These are phyloP conservation scores for Pelargonium australe DNA, from an alignment of 441 rosid genomes.

Conservation along the genomic window DNA sequence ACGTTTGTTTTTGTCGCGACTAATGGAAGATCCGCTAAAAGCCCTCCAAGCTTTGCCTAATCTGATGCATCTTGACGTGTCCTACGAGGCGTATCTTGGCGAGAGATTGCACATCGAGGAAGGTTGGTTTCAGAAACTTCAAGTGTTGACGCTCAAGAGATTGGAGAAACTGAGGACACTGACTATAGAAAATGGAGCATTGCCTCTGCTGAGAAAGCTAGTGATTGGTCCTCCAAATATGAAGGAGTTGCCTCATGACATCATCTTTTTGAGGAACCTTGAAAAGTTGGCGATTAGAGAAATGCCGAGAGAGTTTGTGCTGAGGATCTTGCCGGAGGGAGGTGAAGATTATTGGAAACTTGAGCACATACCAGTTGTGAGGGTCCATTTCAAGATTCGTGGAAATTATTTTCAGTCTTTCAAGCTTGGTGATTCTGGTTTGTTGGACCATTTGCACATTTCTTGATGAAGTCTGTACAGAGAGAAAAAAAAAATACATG, in stretches of 20 bases:
- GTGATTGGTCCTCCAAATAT: background rate
- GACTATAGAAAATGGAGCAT: conserved; percentile 4
- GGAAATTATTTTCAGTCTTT: background rate
- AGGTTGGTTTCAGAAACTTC: conserved; percentile 11
- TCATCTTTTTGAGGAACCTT: background rate
- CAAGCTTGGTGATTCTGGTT: background rate
- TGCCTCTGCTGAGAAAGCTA: conserved; percentile 2
- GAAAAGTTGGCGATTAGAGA: background rate
- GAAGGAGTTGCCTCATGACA: background rate
- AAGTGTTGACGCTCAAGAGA: background rate
- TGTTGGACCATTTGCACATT: conserved; percentile 2
- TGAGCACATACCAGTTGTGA: background rate
- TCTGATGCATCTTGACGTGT: background rate
- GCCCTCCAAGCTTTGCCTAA: conserved; percentile 9
- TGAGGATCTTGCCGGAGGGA: background rate
- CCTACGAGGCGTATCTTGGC: background rate
- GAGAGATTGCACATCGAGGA: background rate
- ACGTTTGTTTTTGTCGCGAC: background rate
- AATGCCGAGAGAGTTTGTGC: conserved; percentile 1
- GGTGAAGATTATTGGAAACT: background rate
- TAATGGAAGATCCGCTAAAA: conserved; percentile 2
- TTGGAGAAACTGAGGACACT: background rate
- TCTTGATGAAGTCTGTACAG: too few species aligned
- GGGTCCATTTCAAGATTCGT: background rate
- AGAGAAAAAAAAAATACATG: too few species aligned